These are phyloP conservation scores for Ambrosia hybrid DNA, from an alignment of 140 eudicot genomes.

Conservation along the genomic window DNA sequence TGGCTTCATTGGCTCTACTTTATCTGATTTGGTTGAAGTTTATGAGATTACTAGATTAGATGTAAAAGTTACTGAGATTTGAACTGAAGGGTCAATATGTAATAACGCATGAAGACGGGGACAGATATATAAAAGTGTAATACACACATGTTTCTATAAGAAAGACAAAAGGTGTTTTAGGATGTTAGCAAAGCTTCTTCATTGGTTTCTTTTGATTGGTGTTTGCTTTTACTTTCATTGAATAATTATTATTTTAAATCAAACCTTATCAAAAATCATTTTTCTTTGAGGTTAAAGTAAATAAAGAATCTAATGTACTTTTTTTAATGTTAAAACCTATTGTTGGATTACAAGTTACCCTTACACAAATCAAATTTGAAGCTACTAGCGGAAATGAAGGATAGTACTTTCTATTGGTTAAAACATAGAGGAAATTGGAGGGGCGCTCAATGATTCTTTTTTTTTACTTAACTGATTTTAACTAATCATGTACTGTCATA, in stretches of 20 bases:
- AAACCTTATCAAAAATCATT: constrained; percentile 18
- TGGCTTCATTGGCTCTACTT: background rate
- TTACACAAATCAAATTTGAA: too few relatives aligned
- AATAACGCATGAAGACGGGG: background rate
- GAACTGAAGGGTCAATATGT: constrained; percentile 2
- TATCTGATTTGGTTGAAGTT: background rate
- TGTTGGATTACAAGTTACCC: background rate
- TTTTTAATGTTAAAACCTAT: background rate
- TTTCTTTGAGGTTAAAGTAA: constrained; percentile 18
- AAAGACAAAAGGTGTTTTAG: constrained; percentile 34
- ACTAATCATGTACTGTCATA: too few relatives aligned
- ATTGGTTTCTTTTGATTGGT: constrained; percentile 36
- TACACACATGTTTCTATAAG: constrained; percentile 16
- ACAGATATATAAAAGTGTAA: background rate
- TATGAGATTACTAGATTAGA: background rate
- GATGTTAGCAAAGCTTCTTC: constrained; percentile 37
- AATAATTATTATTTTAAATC: constrained; percentile 15
- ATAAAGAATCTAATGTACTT: background rate
- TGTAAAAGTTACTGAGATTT: background rate
- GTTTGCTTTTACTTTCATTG: constrained; percentile 25
- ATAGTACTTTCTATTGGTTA: too few relatives aligned
- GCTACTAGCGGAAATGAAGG: too few relatives aligned
- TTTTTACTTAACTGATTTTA: too few relatives aligned
- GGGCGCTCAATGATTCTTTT: too few relatives aligned
- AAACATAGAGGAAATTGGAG: too few relatives aligned